These are phyloP conservation scores for Epichloe hybrida DNA, from an alignment of 2,329 filamentous ascomycete genomes.

Conservation along the genomic window DNA sequence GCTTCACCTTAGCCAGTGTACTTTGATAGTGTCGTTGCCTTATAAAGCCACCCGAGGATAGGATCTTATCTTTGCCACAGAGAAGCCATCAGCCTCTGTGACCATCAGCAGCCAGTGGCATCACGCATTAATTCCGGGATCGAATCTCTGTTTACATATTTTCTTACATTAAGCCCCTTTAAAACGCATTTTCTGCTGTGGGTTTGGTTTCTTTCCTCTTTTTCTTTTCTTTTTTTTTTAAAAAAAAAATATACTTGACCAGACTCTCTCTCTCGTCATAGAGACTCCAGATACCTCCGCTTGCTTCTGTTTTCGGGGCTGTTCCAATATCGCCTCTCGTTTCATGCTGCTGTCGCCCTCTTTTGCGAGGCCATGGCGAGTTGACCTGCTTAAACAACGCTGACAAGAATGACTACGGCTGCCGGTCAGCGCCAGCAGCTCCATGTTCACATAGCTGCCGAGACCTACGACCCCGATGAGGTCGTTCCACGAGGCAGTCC, in stretches of 20 bases:
- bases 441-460: conserved; percentile 16
- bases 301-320: not conserved
- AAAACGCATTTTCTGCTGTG: not conserved
- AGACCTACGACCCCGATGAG: conserved; percentile 32
- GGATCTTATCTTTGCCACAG: not conserved
- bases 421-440: conserved; percentile 20
- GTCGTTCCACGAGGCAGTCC: conserved; percentile 28
- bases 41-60: not conserved
- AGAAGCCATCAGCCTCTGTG: not conserved
- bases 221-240: no score
- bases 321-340: conserved; percentile 1
- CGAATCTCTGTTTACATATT: not conserved
- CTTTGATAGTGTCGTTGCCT: not conserved
- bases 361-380: conserved; percentile 19
- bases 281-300: not conserved
- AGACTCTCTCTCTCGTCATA: not conserved
- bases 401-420: conserved; percentile 27
- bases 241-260: not conserved
- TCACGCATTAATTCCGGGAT: no score
- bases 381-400: conserved; percentile 16
- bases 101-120: not conserved
- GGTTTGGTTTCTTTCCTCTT: not conserved
- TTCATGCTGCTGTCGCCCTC: conserved; percentile 5
- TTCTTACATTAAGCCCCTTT: not conserved
- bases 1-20: not conserved